These are phyloP conservation scores for Alloteropsis semialata DNA, from an alignment of 176 grass and related monocot species.

Conservation along the genomic window DNA sequence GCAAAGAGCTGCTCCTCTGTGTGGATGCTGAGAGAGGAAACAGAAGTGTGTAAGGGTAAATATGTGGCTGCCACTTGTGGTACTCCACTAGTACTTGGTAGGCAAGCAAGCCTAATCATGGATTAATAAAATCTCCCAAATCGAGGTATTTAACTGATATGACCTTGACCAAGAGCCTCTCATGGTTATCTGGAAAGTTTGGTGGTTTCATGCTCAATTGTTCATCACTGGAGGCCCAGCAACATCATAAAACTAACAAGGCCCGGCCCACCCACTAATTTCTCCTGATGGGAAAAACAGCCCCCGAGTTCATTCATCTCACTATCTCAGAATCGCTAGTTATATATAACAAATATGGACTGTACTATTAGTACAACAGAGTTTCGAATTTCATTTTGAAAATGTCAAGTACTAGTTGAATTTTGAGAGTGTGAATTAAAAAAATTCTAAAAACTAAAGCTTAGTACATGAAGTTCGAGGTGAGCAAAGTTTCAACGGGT, in stretches of 20 bases:
- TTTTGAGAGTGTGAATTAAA: no score
- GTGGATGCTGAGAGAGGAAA: not conserved
- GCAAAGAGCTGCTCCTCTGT: not conserved
- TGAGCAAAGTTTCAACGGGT: no score
- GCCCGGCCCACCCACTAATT: not conserved
- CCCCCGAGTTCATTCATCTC: no score
- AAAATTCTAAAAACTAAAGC: no score
- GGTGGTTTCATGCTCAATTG: not conserved
- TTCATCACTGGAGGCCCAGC: not conserved
- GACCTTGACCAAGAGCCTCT: conserved; percentile 25
- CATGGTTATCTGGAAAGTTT: not conserved
- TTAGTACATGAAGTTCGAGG: no score
- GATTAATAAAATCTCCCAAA: not conserved
- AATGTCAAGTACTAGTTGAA: no score
- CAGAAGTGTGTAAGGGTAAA: not conserved
- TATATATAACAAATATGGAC: no score
- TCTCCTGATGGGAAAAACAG: not conserved
- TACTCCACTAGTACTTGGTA: not conserved
- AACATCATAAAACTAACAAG: not conserved
- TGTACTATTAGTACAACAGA: no score
- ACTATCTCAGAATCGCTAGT: no score
- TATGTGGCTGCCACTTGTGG: not conserved
- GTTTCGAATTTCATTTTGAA: no score
- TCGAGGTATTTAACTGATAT: not conserved
- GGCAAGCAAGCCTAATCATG: not conserved